Evolutionary conservation across 192 early-diverging fungal genomes (phyloP).

Genomic region (Gryganskiella cystojenkinii): DNA sequence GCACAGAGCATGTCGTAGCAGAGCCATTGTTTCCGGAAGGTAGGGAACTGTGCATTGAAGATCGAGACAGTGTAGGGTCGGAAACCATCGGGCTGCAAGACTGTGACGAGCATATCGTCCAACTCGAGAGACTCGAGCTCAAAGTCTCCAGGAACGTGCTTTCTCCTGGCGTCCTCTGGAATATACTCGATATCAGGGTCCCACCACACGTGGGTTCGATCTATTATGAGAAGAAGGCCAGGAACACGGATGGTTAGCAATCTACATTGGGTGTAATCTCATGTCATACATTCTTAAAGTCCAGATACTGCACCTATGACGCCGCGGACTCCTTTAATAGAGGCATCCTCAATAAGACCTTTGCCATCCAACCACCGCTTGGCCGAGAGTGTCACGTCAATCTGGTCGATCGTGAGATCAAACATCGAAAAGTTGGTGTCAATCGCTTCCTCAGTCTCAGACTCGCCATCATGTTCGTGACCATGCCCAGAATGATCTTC

Average conservation of each 20-base stretch:
- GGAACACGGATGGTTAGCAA: not conserved
- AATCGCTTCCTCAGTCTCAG: slow-evolving; percentile 51
- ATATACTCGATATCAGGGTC: slow-evolving; percentile 68
- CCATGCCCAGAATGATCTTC: slow-evolving; percentile 48
- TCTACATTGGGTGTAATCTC: not conserved
- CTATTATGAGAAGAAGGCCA: slow-evolving; percentile 34
- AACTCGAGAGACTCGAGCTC: slow-evolving; percentile 83
- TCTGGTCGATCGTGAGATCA: slow-evolving; percentile 80
- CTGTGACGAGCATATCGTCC: slow-evolving; percentile 89
- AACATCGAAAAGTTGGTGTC: slow-evolving; percentile 91
- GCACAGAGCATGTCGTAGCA: slow-evolving; percentile 92
- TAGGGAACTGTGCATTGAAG: slow-evolving; percentile 84
- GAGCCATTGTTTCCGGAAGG: slow-evolving; percentile 92
- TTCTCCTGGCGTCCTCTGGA: slow-evolving; percentile 67
- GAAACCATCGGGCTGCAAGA: slow-evolving; percentile 86
- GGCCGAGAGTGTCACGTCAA: slow-evolving; percentile 87
- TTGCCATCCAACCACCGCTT: slow-evolving; percentile 93
- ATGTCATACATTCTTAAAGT: not conserved
- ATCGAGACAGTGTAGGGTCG: slow-evolving; percentile 90
- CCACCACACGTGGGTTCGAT: slow-evolving; percentile 86
- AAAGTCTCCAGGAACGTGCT: slow-evolving; percentile 82
- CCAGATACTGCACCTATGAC: slow-evolving; percentile 64
- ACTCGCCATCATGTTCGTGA: slow-evolving; percentile 43
- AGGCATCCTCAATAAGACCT: slow-evolving; percentile 83
- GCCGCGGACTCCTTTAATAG: slow-evolving; percentile 89